Conservation (phyloP, 345 rosid species). For the Acer negundo region DNA sequence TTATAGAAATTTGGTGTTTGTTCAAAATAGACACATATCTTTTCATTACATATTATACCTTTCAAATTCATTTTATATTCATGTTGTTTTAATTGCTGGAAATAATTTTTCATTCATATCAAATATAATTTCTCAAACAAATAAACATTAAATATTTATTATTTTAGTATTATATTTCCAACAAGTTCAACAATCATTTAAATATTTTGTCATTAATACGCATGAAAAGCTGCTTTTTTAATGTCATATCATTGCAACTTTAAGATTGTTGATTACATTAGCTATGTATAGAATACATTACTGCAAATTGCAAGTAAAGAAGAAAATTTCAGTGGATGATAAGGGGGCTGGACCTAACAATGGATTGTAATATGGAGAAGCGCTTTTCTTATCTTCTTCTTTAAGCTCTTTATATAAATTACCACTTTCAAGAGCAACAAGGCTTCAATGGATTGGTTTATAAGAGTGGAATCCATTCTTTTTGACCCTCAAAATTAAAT, state of each 20-base stretch:
- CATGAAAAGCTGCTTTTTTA: not conserved
- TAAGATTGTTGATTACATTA: not conserved
- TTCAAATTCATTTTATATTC: no score
- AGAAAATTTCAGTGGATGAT: not conserved
- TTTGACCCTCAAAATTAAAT: slow-evolving; percentile 10
- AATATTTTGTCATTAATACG: not conserved
- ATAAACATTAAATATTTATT: no score
- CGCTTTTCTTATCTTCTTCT: not conserved
- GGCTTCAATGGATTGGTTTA: slow-evolving; percentile 4
- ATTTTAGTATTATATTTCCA: no score
- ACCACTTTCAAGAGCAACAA: not conserved
- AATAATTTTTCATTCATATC: no score
- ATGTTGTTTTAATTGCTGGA: no score
- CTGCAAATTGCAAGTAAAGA: not conserved
- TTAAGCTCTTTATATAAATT: not conserved
- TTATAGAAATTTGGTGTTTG: no score
- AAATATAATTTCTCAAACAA: no score
- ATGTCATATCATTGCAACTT: not conserved
- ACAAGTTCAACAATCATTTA: no score
- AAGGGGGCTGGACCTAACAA: not conserved
- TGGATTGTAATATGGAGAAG: not conserved
- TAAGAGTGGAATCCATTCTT: slow-evolving; percentile 17
- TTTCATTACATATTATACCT: no score
- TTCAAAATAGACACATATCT: no score
- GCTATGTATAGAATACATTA: not conserved